Conservation (phyloP, 352 stramenopile species). For the Phytophthora ramorum region DNA sequence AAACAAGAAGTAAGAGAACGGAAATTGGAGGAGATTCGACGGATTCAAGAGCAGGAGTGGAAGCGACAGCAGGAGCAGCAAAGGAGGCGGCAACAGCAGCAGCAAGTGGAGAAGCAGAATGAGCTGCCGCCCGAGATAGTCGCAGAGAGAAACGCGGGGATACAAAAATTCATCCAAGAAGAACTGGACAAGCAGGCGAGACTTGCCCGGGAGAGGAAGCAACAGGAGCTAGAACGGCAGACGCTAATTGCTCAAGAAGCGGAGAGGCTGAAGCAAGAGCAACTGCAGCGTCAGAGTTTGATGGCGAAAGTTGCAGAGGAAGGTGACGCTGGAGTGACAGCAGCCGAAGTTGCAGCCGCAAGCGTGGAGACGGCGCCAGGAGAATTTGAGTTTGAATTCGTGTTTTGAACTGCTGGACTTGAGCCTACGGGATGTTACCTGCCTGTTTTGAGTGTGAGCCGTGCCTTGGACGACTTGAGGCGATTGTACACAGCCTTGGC, state of each 20-base stretch:
- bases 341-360: background rate
- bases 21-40: background rate
- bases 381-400: constrained; percentile 19
- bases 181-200: constrained; percentile 31
- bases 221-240: constrained; percentile 6
- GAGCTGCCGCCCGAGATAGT: constrained; percentile 20
- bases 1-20: background rate
- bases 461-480: no score
- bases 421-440: background rate
- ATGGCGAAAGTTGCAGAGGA: background rate
- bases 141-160: constrained; percentile 23
- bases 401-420: background rate
- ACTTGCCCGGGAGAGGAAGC: constrained; percentile 19
- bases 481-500: no score
- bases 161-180: constrained; percentile 33
- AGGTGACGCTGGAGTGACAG: background rate
- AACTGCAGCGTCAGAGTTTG: background rate
- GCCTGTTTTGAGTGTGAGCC: background rate
- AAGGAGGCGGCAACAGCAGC: background rate
- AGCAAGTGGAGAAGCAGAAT: constrained; percentile 4
- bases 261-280: constrained; percentile 4
- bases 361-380: background rate
- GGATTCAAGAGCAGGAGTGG: background rate
- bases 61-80: constrained; percentile 6
- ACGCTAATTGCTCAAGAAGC: background rate